A percentile compares a stretch with the other conserved stretches of the same genome.
These are phyloP conservation scores for Gaultheria prostrata DNA, from an alignment of 148 eudicot genomes.

Conservation along the genomic window DNA sequence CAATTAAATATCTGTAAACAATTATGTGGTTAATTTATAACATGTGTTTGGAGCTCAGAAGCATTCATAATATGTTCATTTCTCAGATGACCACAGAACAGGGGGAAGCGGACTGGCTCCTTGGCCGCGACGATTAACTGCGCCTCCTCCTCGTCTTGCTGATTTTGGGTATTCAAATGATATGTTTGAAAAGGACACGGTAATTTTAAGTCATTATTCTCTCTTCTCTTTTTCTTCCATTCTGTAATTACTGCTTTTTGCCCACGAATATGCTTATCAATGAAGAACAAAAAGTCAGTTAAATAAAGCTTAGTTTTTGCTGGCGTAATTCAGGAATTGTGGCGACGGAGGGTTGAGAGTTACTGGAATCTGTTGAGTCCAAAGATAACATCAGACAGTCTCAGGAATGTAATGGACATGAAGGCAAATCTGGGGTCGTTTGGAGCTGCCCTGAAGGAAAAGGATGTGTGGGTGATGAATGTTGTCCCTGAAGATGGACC, in stretches of 20 bases:
- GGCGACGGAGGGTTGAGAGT: constrained; percentile 78
- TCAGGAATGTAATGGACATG: constrained; percentile 97
- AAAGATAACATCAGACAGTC: constrained; percentile 60
- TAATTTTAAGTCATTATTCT: constrained; percentile 27
- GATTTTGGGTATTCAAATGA: constrained; percentile 84
- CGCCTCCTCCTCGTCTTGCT: constrained; percentile 96
- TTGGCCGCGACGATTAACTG: constrained; percentile 92
- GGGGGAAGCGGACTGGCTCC: constrained; percentile 89
- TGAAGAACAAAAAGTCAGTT: not conserved
- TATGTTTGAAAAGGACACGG: constrained; percentile 87
- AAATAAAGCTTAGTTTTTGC: constrained; percentile 5
- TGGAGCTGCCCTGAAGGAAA: constrained; percentile 91
- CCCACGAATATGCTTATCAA: not conserved
- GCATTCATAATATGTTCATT: constrained; percentile 1
- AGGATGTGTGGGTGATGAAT: constrained; percentile 98
- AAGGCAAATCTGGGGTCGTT: constrained; percentile 93
- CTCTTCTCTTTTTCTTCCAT: not conserved
- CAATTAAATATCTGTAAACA: not conserved
- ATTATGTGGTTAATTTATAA: not conserved
- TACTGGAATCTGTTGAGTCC: constrained; percentile 82
- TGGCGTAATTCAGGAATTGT: constrained; percentile 56
- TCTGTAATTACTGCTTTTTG: not conserved
- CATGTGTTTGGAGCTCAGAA: constrained; percentile 2
- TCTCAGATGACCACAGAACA: constrained; percentile 80
- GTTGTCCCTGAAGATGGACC: constrained; percentile 95